These are phyloP conservation scores for Aspergillus terreus DNA, from an alignment of 2,329 filamentous ascomycete genomes.

Conservation along the genomic window DNA sequence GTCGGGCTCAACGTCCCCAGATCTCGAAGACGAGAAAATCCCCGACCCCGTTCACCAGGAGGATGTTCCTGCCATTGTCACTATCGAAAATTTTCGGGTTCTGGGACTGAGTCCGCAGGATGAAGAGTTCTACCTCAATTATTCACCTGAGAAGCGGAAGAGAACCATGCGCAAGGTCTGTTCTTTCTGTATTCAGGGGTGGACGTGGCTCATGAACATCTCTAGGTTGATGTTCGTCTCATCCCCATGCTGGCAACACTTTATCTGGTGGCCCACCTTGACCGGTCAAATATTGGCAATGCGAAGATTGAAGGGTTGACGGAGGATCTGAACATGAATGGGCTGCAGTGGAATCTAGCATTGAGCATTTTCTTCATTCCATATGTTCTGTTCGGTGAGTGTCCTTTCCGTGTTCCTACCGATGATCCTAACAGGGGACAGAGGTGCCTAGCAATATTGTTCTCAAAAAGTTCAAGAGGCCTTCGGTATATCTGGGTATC, in stretches of 20 bases:
- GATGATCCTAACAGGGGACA: slow-evolving; percentile 3
- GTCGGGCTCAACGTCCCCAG: neutral
- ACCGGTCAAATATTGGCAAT: slow-evolving; percentile 28
- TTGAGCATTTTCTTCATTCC: slow-evolving; percentile 13
- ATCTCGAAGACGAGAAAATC: neutral
- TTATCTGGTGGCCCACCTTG: slow-evolving; percentile 25
- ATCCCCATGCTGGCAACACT: slow-evolving; percentile 16
- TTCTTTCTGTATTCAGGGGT: neutral
- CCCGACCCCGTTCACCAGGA: slow-evolving; percentile 3
- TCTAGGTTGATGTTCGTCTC: slow-evolving; percentile 15
- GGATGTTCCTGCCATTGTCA: slow-evolving; percentile 11
- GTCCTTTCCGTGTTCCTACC: neutral
- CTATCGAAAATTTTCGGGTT: slow-evolving; percentile 26
- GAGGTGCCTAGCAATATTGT: slow-evolving; percentile 20
- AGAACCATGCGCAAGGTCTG: slow-evolving; percentile 10
- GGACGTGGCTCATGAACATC: neutral
- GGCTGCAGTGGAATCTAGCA: slow-evolving; percentile 19
- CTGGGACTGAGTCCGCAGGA: slow-evolving; percentile 23
- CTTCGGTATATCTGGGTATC: slow-evolving; percentile 25
- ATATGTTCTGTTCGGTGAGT: slow-evolving; percentile 11
- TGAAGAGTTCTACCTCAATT: slow-evolving; percentile 28
- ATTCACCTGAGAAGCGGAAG: slow-evolving; percentile 18
- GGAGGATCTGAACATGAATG: slow-evolving; percentile 16
- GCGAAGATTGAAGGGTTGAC: slow-evolving; percentile 23
- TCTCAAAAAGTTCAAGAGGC: slow-evolving; percentile 19